Percentiles rank a stretch among this genome's conserved stretches.
Evolutionary conservation across 2,329 filamentous ascomycete species (phyloP).

Genomic region (Cytospora chrysosperma): DNA sequence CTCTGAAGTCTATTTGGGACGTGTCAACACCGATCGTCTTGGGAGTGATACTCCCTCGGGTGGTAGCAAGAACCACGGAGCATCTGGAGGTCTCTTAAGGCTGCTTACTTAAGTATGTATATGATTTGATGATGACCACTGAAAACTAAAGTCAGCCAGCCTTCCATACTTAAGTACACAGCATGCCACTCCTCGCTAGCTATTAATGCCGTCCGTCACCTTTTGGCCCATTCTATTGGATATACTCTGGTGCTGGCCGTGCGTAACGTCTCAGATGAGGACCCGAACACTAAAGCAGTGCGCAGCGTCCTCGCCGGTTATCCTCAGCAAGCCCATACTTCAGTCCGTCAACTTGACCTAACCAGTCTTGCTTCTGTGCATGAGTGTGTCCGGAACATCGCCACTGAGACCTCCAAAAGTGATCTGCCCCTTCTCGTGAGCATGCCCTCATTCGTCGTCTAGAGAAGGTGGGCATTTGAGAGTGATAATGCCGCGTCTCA

Average conservation of each 20-base stretch:
- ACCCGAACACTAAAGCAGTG: slow-evolving; percentile 33
- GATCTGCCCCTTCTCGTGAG: slow-evolving; percentile 34
- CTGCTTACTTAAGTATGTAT: too few relatives aligned
- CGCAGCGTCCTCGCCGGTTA: slow-evolving; percentile 34
- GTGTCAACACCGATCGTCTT: too few relatives aligned
- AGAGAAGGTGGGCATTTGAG: slow-evolving; percentile 29
- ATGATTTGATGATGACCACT: too few relatives aligned
- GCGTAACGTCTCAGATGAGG: slow-evolving; percentile 30
- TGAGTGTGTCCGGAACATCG: slow-evolving; percentile 33
- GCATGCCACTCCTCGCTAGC: too few relatives aligned
- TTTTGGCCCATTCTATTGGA: slow-evolving; percentile 16
- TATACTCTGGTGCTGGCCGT: slow-evolving; percentile 35
- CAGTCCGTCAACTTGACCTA: slow-evolving; percentile 38
- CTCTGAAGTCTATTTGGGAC: too few relatives aligned
- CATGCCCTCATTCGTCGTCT: slow-evolving; percentile 40
- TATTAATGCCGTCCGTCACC: slow-evolving; percentile 37
- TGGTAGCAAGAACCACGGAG: too few relatives aligned
- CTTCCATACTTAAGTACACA: too few relatives aligned
- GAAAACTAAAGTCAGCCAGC: too few relatives aligned
- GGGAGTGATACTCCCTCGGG: too few relatives aligned
- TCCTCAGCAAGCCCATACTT: slow-evolving; percentile 41
- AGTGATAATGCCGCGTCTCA: background rate
- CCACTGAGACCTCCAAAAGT: slow-evolving; percentile 30
- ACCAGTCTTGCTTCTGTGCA: slow-evolving; percentile 35
- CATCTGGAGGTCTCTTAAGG: too few relatives aligned